Base-by-base conservation (phyloP, 2,329 filamentous ascomycete species). In the Aspergillus proliferans region DNA sequence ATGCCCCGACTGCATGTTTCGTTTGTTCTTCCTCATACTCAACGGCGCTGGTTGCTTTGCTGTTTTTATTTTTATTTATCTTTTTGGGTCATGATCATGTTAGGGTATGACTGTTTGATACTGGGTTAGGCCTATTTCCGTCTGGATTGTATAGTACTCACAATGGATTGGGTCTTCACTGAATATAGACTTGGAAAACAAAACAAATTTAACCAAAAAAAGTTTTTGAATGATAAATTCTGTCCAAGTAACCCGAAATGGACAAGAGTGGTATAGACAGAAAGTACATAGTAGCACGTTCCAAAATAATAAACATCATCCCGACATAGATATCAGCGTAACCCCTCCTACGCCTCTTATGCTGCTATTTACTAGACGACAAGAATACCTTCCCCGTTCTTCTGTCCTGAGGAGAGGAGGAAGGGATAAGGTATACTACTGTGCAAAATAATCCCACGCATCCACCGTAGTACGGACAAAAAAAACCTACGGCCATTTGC, bases 301-400 rank as follows among this genome's bases (percentile, higher is more conserved):
- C 34, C 34, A n/a, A 36, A 36, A 36, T 8, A 30, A 30, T 12
- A 12, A 2, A 30, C 26, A 30, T 36, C 34, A 36, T 36, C 34
- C 34, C 15, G 14, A 36, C 28, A 47, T 36, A 41, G 21, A 41
- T 51, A 49, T 49, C 33, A 50, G 34, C 34, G 15, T 36, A n/a
- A 36, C 15, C 34, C 34, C n/a, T 18, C n/a, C 34, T 36, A 36
- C 34, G 34, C 34, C 34, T 36, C 15, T 18, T 36, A 18, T 36
- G 34, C 15, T 36, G 34, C 34, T 18, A 36, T 36, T 36, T 18
- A 36, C n/a, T 30, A 36, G 34, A 36, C 15, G 34, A 36, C n/a
- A 30, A 12, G 26, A 30, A 30, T 30, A 36, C 42, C n/a, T 18
- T n/a, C 24, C 44, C 34, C 41, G 39, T 39, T 33, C 15, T 9